These are phyloP conservation scores for Myxozyma lipomycoides DNA, from an alignment of 805 yeast genomes.

Conservation along the genomic window DNA sequence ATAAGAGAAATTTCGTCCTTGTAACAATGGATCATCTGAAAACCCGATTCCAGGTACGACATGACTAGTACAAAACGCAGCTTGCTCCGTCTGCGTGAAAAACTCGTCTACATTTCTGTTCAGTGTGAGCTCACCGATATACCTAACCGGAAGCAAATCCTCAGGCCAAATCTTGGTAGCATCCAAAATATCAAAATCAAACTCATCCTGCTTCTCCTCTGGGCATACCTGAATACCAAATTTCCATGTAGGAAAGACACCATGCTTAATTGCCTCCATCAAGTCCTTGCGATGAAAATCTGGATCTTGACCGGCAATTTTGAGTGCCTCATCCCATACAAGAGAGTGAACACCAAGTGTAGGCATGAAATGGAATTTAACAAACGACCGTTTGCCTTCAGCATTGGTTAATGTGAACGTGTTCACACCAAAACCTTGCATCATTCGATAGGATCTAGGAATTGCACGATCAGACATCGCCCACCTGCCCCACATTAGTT, in stretches of 20 bases:
- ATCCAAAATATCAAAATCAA: slow-evolving; percentile 7
- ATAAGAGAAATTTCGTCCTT: slow-evolving; percentile 11
- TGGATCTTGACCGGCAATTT: slow-evolving; percentile 10
- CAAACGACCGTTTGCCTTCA: slow-evolving; percentile 6
- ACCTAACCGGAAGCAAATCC: slow-evolving; percentile 4
- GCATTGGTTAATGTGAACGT: slow-evolving; percentile 2
- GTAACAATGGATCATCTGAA: slow-evolving; percentile 8
- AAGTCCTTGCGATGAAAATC: slow-evolving; percentile 11
- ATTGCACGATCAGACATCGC: slow-evolving; percentile 9
- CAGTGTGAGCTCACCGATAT: slow-evolving; percentile 6
- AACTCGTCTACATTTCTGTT: slow-evolving; percentile 9
- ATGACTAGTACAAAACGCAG: slow-evolving; percentile 9
- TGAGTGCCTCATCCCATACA: slow-evolving; percentile 12
- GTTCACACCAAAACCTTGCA: slow-evolving; percentile 13
- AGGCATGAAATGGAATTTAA: slow-evolving; percentile 6
- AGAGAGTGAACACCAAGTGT: slow-evolving; percentile 9
- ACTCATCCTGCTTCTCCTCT: slow-evolving; percentile 5
- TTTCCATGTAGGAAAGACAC: slow-evolving; percentile 6
- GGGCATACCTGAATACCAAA: slow-evolving; percentile 6
- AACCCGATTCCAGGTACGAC: slow-evolving; percentile 13
- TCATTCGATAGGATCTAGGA: slow-evolving; percentile 9
- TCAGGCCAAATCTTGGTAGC: slow-evolving; percentile 14
- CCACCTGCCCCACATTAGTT: too few species aligned
- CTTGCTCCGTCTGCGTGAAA: slow-evolving; percentile 11
- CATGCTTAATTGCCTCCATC: slow-evolving; percentile 5